Percentiles rank a stretch among this genome's conserved stretches.
These are phyloP conservation scores for Phlyctochytrium planicorne DNA, from an alignment of 192 early-diverging fungal genomes.

Conservation along the genomic window DNA sequence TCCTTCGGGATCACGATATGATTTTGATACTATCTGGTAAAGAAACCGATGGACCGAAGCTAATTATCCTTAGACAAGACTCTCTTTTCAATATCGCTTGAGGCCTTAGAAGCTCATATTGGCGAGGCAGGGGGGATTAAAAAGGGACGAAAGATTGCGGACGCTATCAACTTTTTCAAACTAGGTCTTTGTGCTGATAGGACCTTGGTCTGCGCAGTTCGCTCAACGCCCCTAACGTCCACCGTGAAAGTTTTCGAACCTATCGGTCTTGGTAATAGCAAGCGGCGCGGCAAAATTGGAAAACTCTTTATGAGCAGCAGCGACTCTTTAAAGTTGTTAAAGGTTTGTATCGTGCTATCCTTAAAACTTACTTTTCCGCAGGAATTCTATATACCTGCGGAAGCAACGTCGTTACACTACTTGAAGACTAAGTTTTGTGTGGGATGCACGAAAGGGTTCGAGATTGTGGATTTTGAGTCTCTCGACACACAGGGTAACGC, in stretches of 20 bases:
- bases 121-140: slow-evolving; percentile 10
- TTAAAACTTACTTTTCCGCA: slow-evolving; percentile 21
- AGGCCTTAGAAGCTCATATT: not conserved
- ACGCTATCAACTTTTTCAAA: slow-evolving; percentile 72
- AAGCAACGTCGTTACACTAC: slow-evolving; percentile 83
- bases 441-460: slow-evolving; percentile 89
- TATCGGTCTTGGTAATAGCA: slow-evolving; percentile 43
- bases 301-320: slow-evolving; percentile 54
- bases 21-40: slow-evolving; percentile 81
- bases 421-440: slow-evolving; percentile 84
- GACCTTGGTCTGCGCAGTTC: slow-evolving; percentile 66
- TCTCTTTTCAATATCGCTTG: slow-evolving; percentile 30
- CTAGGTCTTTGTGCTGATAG: slow-evolving; percentile 58
- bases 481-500: slow-evolving; percentile 71
- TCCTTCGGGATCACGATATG: slow-evolving; percentile 75
- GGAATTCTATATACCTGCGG: slow-evolving; percentile 92
- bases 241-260: slow-evolving; percentile 78
- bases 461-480: slow-evolving; percentile 85
- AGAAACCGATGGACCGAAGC: not conserved
- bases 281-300: slow-evolving; percentile 45
- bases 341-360: slow-evolving; percentile 36
- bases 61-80: slow-evolving; percentile 34
- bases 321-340: slow-evolving; percentile 57
- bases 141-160: slow-evolving; percentile 54
- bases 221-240: slow-evolving; percentile 71